Base-by-base conservation (phyloP, 169 alveolate species). In the Neospora caninum region DNA sequence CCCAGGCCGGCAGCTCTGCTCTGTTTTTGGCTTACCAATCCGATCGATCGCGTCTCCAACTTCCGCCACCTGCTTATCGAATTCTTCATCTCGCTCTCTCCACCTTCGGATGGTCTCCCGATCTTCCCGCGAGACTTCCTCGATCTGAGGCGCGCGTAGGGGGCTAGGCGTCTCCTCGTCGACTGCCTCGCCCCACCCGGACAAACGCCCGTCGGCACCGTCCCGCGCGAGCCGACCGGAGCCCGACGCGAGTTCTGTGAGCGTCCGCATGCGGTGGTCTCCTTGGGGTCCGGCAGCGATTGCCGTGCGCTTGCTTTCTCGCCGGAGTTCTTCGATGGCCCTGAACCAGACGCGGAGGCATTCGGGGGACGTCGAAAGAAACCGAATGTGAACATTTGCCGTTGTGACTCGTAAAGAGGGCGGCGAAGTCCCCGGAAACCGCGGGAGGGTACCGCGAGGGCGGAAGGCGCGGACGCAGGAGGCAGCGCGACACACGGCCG, bases 81-180 rank as follows among this genome's bases (percentile, higher is more conserved):
- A 92, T 58, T 92, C 87, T 49, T 53, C 88, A 34, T 92, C 94
- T 80, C 94, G 16, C 70, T 78, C 94, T 80, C 80, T 92, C 94
- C 94, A 92, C 39, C 91, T 27, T 67, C 41, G 27, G 31, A 92
- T 43, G 42, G 54, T 78, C 9, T 39, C 82, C 83, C 41, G 80
- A 39, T 92, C 94, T 29, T 73, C 94, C 69, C 80, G 91, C 2
- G 91, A 29, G 87, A 92, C 80, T 45, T 43, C 91, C 39, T 92
- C 94, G 27, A 54, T 64, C 53, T 31, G 73, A 2, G 80, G 87
- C 87, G 43, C 34, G 34, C 45, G 45, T 7, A 18, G 34, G 78
- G 29, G 31, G 38, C 39, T 34, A 9, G 41, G 58, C 89, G 42
- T 10, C 7, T 6, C 54, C n/a, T 36, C 92, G 4, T 41, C 92